Evolutionary conservation across 225 moss, liverwort and hornwort species (phyloP).

Genomic region (Polytrichum formosum): DNA sequence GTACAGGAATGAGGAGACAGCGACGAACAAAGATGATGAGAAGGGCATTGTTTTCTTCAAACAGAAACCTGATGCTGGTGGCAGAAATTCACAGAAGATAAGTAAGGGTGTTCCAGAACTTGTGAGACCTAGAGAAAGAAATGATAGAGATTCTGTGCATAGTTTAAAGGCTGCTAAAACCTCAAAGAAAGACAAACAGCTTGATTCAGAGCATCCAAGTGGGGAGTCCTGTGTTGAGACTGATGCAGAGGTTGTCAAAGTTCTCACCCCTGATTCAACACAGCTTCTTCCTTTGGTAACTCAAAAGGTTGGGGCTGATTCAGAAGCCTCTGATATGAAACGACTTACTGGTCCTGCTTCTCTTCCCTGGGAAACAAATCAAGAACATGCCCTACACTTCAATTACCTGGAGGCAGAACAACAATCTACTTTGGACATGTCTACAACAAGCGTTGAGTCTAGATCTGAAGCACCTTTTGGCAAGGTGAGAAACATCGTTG

Average conservation of each 20-base stretch:
- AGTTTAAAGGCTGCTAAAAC: not conserved
- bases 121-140: not conserved
- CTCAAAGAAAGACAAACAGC: not conserved
- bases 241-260: not conserved
- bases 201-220: not conserved
- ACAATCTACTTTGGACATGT: not conserved
- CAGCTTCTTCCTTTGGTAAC: not conserved
- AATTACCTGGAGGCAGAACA: too few species aligned
- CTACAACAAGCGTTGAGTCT: not conserved
- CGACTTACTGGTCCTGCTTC: not conserved
- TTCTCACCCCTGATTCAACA: not conserved
- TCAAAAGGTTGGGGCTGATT: not conserved
- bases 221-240: not conserved
- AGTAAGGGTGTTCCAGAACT: not conserved
- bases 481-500: conserved; percentile 9
- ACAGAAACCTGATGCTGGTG: too few species aligned
- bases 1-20: too few species aligned
- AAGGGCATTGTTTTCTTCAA: too few species aligned
- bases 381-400: not conserved
- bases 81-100: too few species aligned
- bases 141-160: not conserved
- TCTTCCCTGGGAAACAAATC: not conserved
- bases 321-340: not conserved
- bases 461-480: not conserved
- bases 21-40: too few species aligned